Conservation (phyloP, 176 grass and related monocot species). For the Dactylis glomerata region DNA sequence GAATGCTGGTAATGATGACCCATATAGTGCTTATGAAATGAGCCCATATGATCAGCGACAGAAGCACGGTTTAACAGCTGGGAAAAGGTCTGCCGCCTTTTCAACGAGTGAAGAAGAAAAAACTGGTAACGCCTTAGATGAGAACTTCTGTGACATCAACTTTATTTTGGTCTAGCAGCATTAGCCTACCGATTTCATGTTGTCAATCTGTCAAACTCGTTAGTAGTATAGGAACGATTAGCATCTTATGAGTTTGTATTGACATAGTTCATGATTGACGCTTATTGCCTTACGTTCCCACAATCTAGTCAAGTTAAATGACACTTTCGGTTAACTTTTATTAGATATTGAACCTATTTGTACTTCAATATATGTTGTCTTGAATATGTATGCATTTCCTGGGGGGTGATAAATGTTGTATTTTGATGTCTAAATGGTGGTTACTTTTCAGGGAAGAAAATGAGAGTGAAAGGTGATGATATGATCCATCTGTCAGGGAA, state of each 20-base stretch:
- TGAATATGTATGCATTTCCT: conserved; percentile 8
- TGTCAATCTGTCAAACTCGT: not conserved
- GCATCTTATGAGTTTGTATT: not conserved
- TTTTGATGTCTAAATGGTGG: not conserved
- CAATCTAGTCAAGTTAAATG: not conserved
- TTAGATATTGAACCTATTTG: not conserved
- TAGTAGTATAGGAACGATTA: not conserved
- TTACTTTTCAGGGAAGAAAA: conserved; percentile 46
- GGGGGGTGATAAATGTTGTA: not conserved
- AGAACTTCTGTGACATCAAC: not conserved
- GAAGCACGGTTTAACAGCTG: conserved; percentile 40
- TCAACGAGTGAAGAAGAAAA: conserved; percentile 61
- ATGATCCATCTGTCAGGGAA: conserved; percentile 33
- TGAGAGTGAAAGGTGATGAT: conserved; percentile 36
- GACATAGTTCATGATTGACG: not conserved
- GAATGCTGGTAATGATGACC: conserved; percentile 53
- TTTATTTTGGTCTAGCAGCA: not conserved
- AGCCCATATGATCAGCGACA: conserved; percentile 48
- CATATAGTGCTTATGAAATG: conserved; percentile 52
- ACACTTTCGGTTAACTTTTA: not conserved
- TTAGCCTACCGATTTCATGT: not conserved
- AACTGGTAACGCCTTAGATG: conserved; percentile 49
- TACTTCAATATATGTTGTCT: conserved; percentile 6
- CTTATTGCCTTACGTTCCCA: not conserved
- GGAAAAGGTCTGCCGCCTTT: conserved; percentile 42